A percentile compares a stretch with the other conserved stretches of the same genome.
Conservation (phyloP, 495 filamentous ascomycete species). For the Cetradonia linearis region DNA sequence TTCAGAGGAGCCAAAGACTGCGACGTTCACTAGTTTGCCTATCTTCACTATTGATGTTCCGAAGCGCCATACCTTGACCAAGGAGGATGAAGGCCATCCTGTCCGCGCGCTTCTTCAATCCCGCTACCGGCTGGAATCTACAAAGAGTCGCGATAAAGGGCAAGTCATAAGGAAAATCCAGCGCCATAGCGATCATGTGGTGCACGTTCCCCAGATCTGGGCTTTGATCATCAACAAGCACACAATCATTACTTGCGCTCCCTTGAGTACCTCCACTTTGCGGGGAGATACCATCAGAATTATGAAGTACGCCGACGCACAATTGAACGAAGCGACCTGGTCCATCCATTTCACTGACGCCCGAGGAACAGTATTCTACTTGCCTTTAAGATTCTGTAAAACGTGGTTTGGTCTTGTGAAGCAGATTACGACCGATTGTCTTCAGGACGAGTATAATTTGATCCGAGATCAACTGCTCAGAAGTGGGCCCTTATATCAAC, state of each 20-base stretch:
- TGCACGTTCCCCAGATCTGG: conserved; percentile 12
- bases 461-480: conserved; percentile 9
- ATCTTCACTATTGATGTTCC: conserved; percentile 3
- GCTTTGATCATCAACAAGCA: conserved; percentile 10
- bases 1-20: conserved; percentile 8
- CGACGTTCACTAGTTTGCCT: conserved; percentile 9
- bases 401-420: conserved; percentile 14
- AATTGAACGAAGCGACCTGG: conserved; percentile 11
- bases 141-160: conserved; percentile 10
- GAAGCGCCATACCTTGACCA: conserved; percentile 7
- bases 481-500: conserved; percentile 6
- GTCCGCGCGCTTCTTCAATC: conserved; percentile 12
- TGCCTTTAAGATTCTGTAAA: conserved; percentile 11
- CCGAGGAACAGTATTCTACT: conserved; percentile 5
- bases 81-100: conserved; percentile 6
- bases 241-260: conserved; percentile 11
- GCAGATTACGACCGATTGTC: conserved; percentile 8
- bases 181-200: not conserved
- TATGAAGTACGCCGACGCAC: conserved; percentile 4
- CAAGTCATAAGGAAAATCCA: conserved; percentile 8
- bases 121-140: conserved; percentile 11
- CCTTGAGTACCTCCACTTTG: conserved; percentile 1
- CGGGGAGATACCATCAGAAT: conserved; percentile 7
- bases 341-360: conserved; percentile 13
- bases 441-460: conserved; percentile 8